A percentile compares a stretch with the other conserved stretches of the same genome.
These are phyloP conservation scores for Tanozyma kutaoensis DNA, from an alignment of 805 yeast genomes.

Conservation along the genomic window DNA sequence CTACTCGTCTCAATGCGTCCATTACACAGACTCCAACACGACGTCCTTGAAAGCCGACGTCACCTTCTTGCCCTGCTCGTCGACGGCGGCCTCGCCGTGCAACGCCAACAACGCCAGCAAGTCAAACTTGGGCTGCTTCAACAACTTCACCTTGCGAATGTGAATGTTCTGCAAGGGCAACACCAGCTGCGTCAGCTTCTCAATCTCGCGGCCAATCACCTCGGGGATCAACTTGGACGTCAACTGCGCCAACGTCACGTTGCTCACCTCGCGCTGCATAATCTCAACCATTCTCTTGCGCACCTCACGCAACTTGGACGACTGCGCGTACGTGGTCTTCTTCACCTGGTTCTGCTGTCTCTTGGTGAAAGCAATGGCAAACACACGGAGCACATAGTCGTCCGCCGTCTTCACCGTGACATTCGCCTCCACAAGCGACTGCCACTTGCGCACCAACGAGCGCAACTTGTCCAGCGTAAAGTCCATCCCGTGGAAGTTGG, in stretches of 20 bases:
- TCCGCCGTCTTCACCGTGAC: constrained; percentile 97
- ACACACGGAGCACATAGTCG: constrained; percentile 92
- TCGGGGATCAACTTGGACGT: constrained; percentile 96
- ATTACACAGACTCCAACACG: constrained; percentile 94
- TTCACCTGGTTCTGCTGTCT: constrained; percentile 93
- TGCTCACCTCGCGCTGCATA: constrained; percentile 91
- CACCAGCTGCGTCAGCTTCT: constrained; percentile 88
- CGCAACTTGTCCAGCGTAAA: constrained; percentile 96
- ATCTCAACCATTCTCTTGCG: constrained; percentile 95
- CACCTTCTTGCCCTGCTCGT: constrained; percentile 97
- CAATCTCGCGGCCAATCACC: constrained; percentile 97
- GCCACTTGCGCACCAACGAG: constrained; percentile 98
- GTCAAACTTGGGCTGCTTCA: constrained; percentile 98
- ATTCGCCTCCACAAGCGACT: constrained; percentile 93
- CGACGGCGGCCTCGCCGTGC: constrained; percentile 87
- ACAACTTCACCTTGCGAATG: constrained; percentile 97
- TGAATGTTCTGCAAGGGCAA: constrained; percentile 97
- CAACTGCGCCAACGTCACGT: constrained; percentile 91
- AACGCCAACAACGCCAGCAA: constrained; percentile 91
- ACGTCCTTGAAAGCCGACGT: constrained; percentile 89
- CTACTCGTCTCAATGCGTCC: too few species aligned
- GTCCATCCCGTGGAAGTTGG: constrained; percentile 99
- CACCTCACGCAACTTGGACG: constrained; percentile 93
- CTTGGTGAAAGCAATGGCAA: constrained; percentile 97
- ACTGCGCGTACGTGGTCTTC: constrained; percentile 96